These are phyloP conservation scores for Taphrina pruni DNA, from an alignment of 1,139 yeast genomes.

Conservation along the genomic window DNA sequence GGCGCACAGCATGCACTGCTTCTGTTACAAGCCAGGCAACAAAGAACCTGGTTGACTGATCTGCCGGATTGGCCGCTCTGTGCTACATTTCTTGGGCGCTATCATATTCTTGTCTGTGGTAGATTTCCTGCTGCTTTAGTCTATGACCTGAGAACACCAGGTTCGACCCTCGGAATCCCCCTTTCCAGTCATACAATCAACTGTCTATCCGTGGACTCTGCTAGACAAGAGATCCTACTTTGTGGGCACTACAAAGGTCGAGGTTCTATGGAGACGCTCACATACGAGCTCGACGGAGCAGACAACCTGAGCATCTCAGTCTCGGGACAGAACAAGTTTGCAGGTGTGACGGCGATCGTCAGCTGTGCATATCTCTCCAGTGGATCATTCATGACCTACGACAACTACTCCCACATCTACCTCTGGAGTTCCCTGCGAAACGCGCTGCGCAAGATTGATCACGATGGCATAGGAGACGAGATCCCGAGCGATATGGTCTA, in stretches of 20 bases:
- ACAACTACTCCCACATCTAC: conserved; percentile 26
- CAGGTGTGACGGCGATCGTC: conserved; percentile 28
- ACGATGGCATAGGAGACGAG: conserved; percentile 31
- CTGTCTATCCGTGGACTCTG: conserved; percentile 3
- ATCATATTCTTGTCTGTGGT: conserved; percentile 9
- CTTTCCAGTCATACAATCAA: conserved; percentile 19
- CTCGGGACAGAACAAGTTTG: conserved; percentile 15
- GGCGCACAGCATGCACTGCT: conserved; percentile 4
- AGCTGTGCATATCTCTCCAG: conserved; percentile 24
- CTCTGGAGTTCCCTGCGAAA: conserved; percentile 14
- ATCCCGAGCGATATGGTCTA: conserved; percentile 25
- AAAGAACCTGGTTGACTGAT: not conserved
- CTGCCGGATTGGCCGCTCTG: conserved; percentile 32
- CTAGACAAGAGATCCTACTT: not conserved
- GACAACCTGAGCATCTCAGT: not conserved
- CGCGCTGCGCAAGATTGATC: conserved; percentile 23
- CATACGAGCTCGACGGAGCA: not conserved
- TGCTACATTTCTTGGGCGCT: conserved; percentile 11
- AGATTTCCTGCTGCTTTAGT: conserved; percentile 20
- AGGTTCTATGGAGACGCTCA: conserved; percentile 17
- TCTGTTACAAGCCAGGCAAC: not conserved
- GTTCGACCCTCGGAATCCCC: not conserved
- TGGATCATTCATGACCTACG: conserved; percentile 27
- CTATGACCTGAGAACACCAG: not conserved
- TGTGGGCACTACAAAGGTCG: conserved; percentile 32